Percentiles rank a stretch among this genome's conserved stretches.
These are phyloP conservation scores for Chenopodium berlandieri DNA, from an alignment of 148 eudicot species.

Conservation along the genomic window DNA sequence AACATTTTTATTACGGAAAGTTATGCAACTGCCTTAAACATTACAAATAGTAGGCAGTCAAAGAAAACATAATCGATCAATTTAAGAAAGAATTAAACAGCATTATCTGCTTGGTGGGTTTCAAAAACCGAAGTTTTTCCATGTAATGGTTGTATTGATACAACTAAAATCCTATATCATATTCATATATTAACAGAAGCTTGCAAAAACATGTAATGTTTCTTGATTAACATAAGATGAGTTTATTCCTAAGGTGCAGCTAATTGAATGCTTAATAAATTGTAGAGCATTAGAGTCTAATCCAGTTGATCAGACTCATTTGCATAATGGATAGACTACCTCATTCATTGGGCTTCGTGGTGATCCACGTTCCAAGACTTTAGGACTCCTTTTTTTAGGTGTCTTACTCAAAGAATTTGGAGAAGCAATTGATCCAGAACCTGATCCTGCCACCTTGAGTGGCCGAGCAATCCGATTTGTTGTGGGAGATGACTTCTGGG, in stretches of 20 bases:
- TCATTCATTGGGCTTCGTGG: constrained; percentile 58
- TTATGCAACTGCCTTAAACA: neutral
- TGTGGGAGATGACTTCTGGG: constrained; percentile 56
- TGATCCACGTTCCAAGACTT: constrained; percentile 58
- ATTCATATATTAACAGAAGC: neutral
- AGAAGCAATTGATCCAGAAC: constrained; percentile 46
- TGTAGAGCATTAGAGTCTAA: neutral
- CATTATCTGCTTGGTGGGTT: neutral
- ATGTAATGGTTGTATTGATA: neutral
- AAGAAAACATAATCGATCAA: neutral
- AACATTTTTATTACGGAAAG: neutral
- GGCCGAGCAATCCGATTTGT: constrained; percentile 50
- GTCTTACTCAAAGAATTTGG: constrained; percentile 53
- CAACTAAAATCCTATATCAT: neutral
- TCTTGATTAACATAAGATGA: neutral
- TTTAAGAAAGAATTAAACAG: neutral
- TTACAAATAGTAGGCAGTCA: neutral
- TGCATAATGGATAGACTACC: constrained; percentile 38
- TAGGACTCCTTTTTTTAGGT: constrained; percentile 67
- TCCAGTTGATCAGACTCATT: neutral
- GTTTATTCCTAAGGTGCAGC: neutral
- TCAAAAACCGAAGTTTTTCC: neutral
- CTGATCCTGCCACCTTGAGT: constrained; percentile 52
- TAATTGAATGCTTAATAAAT: neutral
- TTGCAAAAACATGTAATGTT: neutral